A percentile compares a stretch with the other conserved stretches of the same genome.
Evolutionary conservation across 257 asterid species (phyloP).

Genomic region (Knoxia roxburghii): DNA sequence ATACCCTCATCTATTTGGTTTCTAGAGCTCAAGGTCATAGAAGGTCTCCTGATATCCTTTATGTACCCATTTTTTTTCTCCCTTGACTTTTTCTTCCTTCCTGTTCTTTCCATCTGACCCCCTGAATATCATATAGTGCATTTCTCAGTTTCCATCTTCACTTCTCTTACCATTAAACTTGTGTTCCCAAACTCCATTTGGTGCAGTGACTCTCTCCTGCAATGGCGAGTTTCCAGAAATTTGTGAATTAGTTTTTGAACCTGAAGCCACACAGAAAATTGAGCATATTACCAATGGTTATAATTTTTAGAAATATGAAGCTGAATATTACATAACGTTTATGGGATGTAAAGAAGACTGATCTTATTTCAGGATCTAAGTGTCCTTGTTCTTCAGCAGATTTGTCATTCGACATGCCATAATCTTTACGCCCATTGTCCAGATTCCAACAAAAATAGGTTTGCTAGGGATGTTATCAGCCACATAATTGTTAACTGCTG

Average conservation of each 20-base stretch:
- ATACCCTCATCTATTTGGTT: neutral
- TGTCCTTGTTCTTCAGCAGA: neutral
- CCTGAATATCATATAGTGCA: neutral
- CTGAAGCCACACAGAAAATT: neutral
- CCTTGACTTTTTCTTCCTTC: neutral
- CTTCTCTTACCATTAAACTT: neutral
- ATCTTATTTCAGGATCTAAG: neutral
- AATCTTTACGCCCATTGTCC: constrained; percentile 17
- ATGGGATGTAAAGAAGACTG: neutral
- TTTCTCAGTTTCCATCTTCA: neutral
- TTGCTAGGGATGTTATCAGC: constrained; percentile 41
- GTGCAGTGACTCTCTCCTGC: neutral
- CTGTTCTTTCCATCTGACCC: neutral
- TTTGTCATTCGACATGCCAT: neutral
- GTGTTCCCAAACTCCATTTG: neutral
- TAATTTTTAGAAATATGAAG: neutral
- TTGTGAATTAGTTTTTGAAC: neutral
- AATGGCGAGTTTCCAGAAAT: neutral
- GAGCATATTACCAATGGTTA: no score
- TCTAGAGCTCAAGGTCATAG: neutral
- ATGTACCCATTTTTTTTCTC: neutral
- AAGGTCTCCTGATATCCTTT: neutral
- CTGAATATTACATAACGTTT: neutral
- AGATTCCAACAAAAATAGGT: constrained; percentile 58
- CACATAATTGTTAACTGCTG: constrained; percentile 39